These are phyloP conservation scores for Colletotrichum sp. DNA, from an alignment of 2,329 filamentous ascomycete species.

Conservation along the genomic window DNA sequence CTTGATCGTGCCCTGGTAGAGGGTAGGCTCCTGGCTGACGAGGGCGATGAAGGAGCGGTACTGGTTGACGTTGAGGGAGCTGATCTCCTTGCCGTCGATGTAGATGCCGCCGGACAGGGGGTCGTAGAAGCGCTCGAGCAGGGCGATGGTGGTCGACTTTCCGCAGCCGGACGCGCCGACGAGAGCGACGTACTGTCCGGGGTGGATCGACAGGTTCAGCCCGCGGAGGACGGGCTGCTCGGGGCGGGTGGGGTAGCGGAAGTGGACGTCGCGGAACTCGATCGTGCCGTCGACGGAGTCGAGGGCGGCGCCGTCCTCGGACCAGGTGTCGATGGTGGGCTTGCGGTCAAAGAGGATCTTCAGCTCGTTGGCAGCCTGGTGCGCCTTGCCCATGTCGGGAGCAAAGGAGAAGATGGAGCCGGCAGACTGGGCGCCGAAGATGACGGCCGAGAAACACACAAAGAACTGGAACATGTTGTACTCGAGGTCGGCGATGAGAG, in stretches of 20 bases:
- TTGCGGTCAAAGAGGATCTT: constrained; percentile 84
- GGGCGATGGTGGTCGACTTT: constrained; percentile 90
- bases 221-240: constrained; percentile 93
- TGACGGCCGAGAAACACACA: constrained; percentile 83
- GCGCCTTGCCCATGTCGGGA: constrained; percentile 92
- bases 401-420: constrained; percentile 89
- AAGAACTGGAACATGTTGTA: constrained; percentile 90
- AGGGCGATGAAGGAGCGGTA: constrained; percentile 86
- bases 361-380: constrained; percentile 79
- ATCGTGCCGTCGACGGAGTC: constrained; percentile 74
- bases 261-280: constrained; percentile 92
- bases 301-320: constrained; percentile 67
- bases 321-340: constrained; percentile 85
- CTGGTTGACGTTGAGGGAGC: constrained; percentile 79
- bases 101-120: constrained; percentile 80
- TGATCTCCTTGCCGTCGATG: constrained; percentile 84
- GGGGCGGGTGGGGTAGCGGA: constrained; percentile 89
- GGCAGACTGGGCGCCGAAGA: constrained; percentile 92
- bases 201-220: constrained; percentile 74
- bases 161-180: constrained; percentile 95
- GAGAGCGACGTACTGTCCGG: constrained; percentile 84
- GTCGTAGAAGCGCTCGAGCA: constrained; percentile 95
- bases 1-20: constrained; percentile 90
- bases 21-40: constrained; percentile 91
- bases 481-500: constrained; percentile 71